Conservation (phyloP, 805 yeast genomes). For the Saturnispora hagleri region DNA sequence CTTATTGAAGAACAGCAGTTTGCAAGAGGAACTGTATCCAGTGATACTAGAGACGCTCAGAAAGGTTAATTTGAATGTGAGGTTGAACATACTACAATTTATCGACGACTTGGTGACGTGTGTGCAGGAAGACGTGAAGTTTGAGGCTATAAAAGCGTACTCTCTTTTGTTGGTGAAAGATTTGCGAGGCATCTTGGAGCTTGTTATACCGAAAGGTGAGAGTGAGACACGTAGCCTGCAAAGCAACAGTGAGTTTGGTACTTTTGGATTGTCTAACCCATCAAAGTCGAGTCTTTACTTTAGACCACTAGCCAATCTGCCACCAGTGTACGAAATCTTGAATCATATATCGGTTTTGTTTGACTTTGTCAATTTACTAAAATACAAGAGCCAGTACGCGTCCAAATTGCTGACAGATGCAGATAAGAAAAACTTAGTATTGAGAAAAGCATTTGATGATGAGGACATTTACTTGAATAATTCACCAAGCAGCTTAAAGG, state of each 20-base stretch:
- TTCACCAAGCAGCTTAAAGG: neutral
- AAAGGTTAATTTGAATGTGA: constrained; percentile 45
- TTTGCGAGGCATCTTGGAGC: constrained; percentile 26
- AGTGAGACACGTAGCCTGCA: neutral
- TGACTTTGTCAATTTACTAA: constrained; percentile 15
- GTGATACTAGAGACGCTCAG: constrained; percentile 54
- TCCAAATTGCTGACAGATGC: constrained; percentile 27
- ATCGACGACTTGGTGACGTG: constrained; percentile 49
- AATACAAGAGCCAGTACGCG: constrained; percentile 24
- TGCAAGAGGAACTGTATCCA: constrained; percentile 60
- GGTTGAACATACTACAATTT: constrained; percentile 61
- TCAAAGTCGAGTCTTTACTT: constrained; percentile 10
- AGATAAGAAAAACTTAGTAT: constrained; percentile 27
- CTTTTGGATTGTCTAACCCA: neutral
- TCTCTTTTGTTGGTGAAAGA: constrained; percentile 23
- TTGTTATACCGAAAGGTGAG: constrained; percentile 27
- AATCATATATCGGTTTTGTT: constrained; percentile 19
- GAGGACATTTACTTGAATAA: neutral
- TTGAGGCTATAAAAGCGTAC: constrained; percentile 11
- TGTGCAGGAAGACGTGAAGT: constrained; percentile 10
- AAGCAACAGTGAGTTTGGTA: neutral
- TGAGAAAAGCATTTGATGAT: constrained; percentile 28
- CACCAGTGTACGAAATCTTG: constrained; percentile 20
- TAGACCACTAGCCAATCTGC: constrained; percentile 24
- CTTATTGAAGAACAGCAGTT: constrained; percentile 47